Base-by-base conservation (phyloP, 1,284 basidiomycete genomes). In the Filobasidium uniguttulatum region DNA sequence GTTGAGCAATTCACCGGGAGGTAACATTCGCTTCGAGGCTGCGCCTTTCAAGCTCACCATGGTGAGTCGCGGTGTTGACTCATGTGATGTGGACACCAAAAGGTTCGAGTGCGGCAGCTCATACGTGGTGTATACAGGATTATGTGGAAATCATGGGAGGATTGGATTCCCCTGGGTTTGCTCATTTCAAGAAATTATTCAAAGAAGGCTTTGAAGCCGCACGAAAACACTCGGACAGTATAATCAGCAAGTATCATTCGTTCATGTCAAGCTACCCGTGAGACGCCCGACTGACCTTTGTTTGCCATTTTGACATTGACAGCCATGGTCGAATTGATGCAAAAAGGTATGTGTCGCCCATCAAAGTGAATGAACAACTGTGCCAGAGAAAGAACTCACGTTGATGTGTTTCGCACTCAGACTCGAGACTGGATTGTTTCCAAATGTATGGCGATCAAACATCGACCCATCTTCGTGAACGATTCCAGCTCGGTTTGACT, bases 81-180 rank as follows among this genome's bases (percentile, higher is more conserved):
- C n/a, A n/a, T n/a, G n/a, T n/a, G n/a, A 9, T 43, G 4, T 33
- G 8, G 23, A 33, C 23, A 3, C 26, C 36, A 17, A n/a, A 3
- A 3, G 20, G 10, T 22, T 44, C 5, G 31, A 44, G 1, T 26
- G n/a, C n/a, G n/a, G n/a, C n/a, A n/a, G n/a, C n/a, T n/a, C 5
- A 38, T 20, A 20, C 17, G 20, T 8, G 30, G 41, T 23, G 41
- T 14, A 10, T 29, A n/a, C 64, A 74, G 62, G 93, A 99, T 68
- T 98, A 99, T 68, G 79, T 99, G 46, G 93, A 98, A 60, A 86
- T 99, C 35, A 75, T 99, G 38, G 94, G 93, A 20, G 94, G 94
- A 1, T 72, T 85, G 35, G 78, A 85, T 54, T 77, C 81, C 41
- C 72, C 80, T 12, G 77, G 85, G 12, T 97, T 84, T 64, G 66